A percentile compares a stretch with the other conserved stretches of the same genome.
phyloP scores from a whole-genome alignment of 1,284 basidiomycete genomes.

The Apiotrichum mycotoxinovorans region DNA sequence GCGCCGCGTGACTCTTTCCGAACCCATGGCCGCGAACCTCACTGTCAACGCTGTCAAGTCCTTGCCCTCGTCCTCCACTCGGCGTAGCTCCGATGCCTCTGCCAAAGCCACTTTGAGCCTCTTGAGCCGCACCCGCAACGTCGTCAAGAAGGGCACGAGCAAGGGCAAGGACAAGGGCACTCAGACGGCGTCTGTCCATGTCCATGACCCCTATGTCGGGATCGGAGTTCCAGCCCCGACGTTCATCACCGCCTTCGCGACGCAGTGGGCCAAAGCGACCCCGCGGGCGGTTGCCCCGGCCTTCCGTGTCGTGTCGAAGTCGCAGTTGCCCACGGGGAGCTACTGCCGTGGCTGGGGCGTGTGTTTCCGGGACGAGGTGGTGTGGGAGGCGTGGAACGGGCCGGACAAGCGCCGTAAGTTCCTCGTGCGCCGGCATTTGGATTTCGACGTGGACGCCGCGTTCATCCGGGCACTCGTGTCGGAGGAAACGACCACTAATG shows the following conservation, averaged over 20 bases:
- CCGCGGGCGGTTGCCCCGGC: not conserved
- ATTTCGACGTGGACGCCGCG: too few relatives aligned
- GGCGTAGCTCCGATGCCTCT: too few relatives aligned
- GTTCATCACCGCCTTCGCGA: not conserved
- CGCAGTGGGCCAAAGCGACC: not conserved
- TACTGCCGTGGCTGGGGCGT: conserved; percentile 2
- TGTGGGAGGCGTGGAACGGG: conserved; percentile 4
- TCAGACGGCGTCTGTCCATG: not conserved
- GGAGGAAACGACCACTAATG: not conserved
- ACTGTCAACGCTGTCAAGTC: too few relatives aligned
- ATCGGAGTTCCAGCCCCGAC: not conserved
- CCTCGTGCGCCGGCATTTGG: not conserved
- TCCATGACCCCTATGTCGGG: not conserved
- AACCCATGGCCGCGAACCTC: too few relatives aligned
- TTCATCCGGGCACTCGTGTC: not conserved
- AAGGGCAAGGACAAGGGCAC: not conserved
- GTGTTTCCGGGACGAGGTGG: not conserved
- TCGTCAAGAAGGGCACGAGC: too few relatives aligned
- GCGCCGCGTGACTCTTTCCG: too few relatives aligned
- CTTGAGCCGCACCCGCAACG: too few relatives aligned
- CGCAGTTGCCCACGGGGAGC: not conserved
- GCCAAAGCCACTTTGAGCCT: too few relatives aligned
- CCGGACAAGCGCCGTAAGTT: not conserved
- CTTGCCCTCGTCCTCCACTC: too few relatives aligned
- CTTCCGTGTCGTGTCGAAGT: not conserved